Base-by-base conservation (phyloP, 345 rosid species). In the Sisymbrium altissimum region DNA sequence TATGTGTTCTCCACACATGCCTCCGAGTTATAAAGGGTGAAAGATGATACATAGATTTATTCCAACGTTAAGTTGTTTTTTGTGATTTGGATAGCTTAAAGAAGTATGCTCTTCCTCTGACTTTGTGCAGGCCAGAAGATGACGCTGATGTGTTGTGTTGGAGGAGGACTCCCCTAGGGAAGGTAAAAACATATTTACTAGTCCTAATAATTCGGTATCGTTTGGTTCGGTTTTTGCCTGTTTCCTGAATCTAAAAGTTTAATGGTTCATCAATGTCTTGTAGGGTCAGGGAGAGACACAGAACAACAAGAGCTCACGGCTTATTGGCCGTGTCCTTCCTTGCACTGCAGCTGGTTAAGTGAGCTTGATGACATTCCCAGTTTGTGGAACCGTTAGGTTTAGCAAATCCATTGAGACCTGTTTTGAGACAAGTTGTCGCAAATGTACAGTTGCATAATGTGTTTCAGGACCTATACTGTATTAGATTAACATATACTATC, bases 161-260 rank as follows among this genome's bases (percentile, higher is more conserved):
- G 97, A 86, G 86, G 88, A 87, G 84, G 77, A 86, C 87, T 77
- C 83, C 86, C 1, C 21, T 74, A 49, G 72, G 70, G 67, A 84
- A 88, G 96, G 96, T 88, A 83, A 81, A 32, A 21, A 54, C 19
- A 17, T 32, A 10, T 9, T 2, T 33, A 54, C 65, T 54, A 45
- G 2, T 39, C 25, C 57, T 60, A 53, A 41, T 15, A 18, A 27
- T 9, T 73, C 0, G 14, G 27, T 45, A 64, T 63, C 10, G 41
- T 17, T 68, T 41, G 44, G 38, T 36, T 46, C 6, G 45, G 7
- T 17, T 38, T 38, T 9, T 38, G 2, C 9, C 39, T 8, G 9
- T 44, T 17, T 45, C 8, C 15, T 48, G 10, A 53, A 23, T 53
- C 58, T 29, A 6, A 53, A 6, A 2, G 3, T 53, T 1, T 2